Conservation (phyloP, 495 filamentous ascomycete genomes). For the Rhypophila decipiens region DNA sequence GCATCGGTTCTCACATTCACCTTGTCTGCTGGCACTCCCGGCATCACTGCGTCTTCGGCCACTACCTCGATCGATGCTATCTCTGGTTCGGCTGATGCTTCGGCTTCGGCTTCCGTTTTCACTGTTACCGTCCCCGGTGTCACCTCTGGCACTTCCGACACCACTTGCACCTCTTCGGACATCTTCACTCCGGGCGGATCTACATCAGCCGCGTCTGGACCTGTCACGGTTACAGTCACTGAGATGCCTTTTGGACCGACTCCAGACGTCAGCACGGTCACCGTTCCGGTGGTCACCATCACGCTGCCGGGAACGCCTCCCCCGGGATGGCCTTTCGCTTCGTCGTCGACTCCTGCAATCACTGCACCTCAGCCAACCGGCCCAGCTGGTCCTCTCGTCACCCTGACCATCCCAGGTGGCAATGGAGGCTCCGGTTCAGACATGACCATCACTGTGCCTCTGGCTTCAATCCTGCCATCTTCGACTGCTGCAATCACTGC, state of each 20-base stretch:
- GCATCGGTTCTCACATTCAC: constrained; percentile 24
- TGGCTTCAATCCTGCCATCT: not conserved
- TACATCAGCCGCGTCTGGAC: constrained; percentile 1
- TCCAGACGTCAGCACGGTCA: constrained; percentile 8
- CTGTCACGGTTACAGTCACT: constrained; percentile 14
- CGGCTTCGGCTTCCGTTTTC: constrained; percentile 20
- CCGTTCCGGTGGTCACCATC: constrained; percentile 17
- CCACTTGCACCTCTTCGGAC: constrained; percentile 6
- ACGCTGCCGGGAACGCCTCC: constrained; percentile 9
- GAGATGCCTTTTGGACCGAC: not conserved
- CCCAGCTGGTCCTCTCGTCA: constrained; percentile 3
- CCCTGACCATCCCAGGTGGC: constrained; percentile 4
- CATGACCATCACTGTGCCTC: constrained; percentile 9
- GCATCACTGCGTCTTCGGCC: constrained; percentile 5
- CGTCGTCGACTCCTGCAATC: no score
- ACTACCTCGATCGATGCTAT: constrained; percentile 1
- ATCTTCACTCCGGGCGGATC: not conserved
- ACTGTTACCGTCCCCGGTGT: constrained; percentile 22
- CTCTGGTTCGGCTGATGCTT: constrained; percentile 6
- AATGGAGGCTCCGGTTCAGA: not conserved
- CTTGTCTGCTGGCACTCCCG: constrained; percentile 19
- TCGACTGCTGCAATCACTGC: constrained; percentile 10
- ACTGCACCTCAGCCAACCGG: no score
- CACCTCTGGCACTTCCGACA: constrained; percentile 13
- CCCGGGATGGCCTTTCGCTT: no score